phyloP scores from a whole-genome alignment of 1,139 yeast genomes.

The Candida buenavistaensis region DNA sequence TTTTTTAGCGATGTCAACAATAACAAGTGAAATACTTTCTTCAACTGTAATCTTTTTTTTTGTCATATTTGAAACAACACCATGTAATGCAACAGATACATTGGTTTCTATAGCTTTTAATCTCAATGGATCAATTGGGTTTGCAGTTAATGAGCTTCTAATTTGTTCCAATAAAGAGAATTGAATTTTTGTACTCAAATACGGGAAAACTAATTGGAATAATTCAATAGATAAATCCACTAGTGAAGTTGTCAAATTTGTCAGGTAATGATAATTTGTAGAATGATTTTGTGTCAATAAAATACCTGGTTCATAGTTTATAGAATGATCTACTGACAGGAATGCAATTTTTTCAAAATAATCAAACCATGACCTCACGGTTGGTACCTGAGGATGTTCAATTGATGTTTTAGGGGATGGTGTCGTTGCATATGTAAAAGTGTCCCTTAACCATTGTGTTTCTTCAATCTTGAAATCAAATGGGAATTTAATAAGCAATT shows the following conservation, averaged over 20 bases:
- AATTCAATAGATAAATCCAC: constrained; percentile 79
- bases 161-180: constrained; percentile 81
- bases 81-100: constrained; percentile 62
- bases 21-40: constrained; percentile 45
- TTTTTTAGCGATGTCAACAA: constrained; percentile 59
- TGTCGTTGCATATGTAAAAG: constrained; percentile 14
- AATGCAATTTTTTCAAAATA: constrained; percentile 27
- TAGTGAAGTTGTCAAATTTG: constrained; percentile 50
- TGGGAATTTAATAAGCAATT: constrained; percentile 21
- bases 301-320: constrained; percentile 38
- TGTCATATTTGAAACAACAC: constrained; percentile 42
- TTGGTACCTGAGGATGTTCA: constrained; percentile 6
- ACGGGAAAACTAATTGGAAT: constrained; percentile 70
- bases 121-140: constrained; percentile 32
- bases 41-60: constrained; percentile 33
- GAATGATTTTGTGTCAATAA: constrained; percentile 31
- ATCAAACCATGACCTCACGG: constrained; percentile 30
- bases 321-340: constrained; percentile 27
- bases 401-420: constrained; percentile 10
- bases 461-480: constrained; percentile 3
- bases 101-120: constrained; percentile 59
- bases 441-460: constrained; percentile 16
- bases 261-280: constrained; percentile 22
- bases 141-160: constrained; percentile 48
- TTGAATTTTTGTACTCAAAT: constrained; percentile 77